Evolutionary conservation across 768 basidiomycete genomes (phyloP), one percentile per base, ranked within the genome.

Genomic region (Paxillus rubicundulus): DNA sequence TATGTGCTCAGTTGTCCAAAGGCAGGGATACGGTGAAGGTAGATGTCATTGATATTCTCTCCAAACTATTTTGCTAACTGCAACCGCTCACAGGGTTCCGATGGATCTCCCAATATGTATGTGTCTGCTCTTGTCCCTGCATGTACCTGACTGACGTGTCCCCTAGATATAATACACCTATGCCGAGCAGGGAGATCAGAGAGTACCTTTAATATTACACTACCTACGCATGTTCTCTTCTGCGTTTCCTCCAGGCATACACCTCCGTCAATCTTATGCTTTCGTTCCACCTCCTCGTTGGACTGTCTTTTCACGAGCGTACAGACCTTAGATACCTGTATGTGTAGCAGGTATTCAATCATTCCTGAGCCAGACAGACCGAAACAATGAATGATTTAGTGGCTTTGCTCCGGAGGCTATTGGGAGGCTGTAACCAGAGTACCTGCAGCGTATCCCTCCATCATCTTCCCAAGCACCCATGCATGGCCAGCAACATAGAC

Each of bases 1-100:
- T 85, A 99, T 99, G 97, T 98, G 95, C 78, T 98, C 97, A 13
- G 97, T 99, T 51, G 97, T 99, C 50, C 93, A 96, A 81, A 82
- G 96, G 70, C 94, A 97, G 72, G 96, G 96, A 45, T 98, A 99
- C 70, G 96, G 94, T 54, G 96, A 98, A 76, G 96, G 95, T 85
- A 51, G 75, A 53, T 36, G 53, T 34, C 46, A 18, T 27, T 18
- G 30, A 39, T 20, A 28, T 16, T 47, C 49, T 48, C 56, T 42
- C 48, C 44, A 33, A n/a, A 36, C 37, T 38, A n/a, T 33, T 33
- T 53, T 38, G 47, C 49, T 61, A 18, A 54, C 39, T n/a, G 30
- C 36, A 52, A 41, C 8, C 6, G 24, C 34, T 37, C 44, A 34
- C 18, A 89, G 87, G 88, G 53, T 93, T 96, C 89, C 86, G 93